phyloP scores from a whole-genome alignment of 257 asterid species.

The Apocynum venetum region DNA sequence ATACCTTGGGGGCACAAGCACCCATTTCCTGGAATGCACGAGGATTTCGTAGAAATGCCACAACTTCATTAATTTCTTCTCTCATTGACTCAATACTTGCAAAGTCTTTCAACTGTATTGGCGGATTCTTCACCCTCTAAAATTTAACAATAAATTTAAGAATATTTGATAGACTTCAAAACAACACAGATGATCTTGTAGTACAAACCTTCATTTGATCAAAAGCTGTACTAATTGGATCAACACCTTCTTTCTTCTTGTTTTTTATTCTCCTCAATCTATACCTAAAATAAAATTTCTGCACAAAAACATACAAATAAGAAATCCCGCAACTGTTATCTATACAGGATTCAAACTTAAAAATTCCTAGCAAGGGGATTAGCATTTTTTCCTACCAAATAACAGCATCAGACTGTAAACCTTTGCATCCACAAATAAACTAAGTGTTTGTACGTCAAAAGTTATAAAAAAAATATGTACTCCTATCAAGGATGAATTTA shows the following conservation, averaged over 20 bases:
- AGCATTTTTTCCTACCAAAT: background rate
- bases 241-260: conserved; percentile 63
- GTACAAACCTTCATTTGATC: conserved; percentile 90
- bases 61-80: conserved; percentile 96
- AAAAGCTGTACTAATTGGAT: conserved; percentile 96
- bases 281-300: conserved; percentile 59
- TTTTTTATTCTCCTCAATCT: conserved; percentile 43
- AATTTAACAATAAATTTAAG: conserved; percentile 19
- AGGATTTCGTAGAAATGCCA: conserved; percentile 91
- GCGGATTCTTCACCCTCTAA: conserved; percentile 94
- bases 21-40: conserved; percentile 95
- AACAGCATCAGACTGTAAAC: background rate
- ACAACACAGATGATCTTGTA: conserved; percentile 7
- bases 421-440: background rate
- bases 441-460: too few species aligned
- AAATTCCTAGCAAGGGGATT: background rate
- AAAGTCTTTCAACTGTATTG: conserved; percentile 81
- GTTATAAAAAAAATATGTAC: background rate
- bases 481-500: background rate
- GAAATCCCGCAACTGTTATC: background rate
- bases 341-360: background rate
- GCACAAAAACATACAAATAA: conserved; percentile 31
- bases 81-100: conserved; percentile 92
- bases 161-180: background rate
- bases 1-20: conserved; percentile 99